Evolutionary conservation across 768 basidiomycete genomes (phyloP).

Genomic region (Kockovaella imperatae): DNA sequence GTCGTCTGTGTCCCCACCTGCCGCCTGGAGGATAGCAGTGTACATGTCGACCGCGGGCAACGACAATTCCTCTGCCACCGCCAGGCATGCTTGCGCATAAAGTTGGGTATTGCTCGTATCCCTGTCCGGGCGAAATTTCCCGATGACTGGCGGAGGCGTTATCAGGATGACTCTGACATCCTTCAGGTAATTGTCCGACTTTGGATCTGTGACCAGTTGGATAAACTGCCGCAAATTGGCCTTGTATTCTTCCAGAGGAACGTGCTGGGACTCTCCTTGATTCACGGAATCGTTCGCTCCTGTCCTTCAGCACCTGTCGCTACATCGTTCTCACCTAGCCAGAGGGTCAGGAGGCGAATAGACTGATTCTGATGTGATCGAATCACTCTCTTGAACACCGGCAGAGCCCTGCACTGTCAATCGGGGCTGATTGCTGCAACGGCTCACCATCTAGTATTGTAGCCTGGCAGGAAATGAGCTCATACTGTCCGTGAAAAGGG

Average conservation of each 20-base stretch:
- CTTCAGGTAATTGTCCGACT: constrained; percentile 61
- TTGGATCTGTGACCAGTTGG: constrained; percentile 55
- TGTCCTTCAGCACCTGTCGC: neutral
- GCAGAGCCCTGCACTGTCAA: constrained; percentile 51
- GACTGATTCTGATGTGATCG: constrained; percentile 52
- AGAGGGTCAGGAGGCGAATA: constrained; percentile 69
- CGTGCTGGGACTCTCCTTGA: constrained; percentile 61
- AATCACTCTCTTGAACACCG: constrained; percentile 66
- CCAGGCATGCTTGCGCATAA: constrained; percentile 65
- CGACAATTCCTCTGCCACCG: constrained; percentile 53
- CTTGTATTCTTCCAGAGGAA: constrained; percentile 60
- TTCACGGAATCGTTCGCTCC: constrained; percentile 69
- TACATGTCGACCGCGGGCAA: constrained; percentile 69
- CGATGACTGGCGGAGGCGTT: constrained; percentile 71
- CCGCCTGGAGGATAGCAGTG: constrained; percentile 63
- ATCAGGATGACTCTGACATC: constrained; percentile 69
- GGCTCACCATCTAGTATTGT: constrained; percentile 65
- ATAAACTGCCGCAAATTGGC: constrained; percentile 61
- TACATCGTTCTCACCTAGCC: constrained; percentile 60
- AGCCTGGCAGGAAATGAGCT: constrained; percentile 40
- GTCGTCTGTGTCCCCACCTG: constrained; percentile 55
- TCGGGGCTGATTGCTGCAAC: too few species aligned
- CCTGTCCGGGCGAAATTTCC: constrained; percentile 30
- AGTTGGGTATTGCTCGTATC: constrained; percentile 55
- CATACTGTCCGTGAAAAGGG: neutral